phyloP scores from a whole-genome alignment of 495 filamentous ascomycete genomes.

The Bryoglossum gracile region DNA sequence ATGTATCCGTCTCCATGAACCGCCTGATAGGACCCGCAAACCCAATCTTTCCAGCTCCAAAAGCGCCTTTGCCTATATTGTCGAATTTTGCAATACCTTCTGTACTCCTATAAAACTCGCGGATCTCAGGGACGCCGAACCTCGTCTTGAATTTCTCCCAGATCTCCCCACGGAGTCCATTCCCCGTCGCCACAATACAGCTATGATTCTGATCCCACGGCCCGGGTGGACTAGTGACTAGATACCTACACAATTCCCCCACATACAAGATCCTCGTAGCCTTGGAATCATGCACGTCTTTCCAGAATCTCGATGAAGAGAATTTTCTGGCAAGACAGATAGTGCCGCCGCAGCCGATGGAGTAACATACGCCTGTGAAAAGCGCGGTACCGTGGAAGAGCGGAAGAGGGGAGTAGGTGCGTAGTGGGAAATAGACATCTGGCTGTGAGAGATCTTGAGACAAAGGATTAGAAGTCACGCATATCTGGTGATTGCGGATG shows the following conservation, averaged over 20 bases:
- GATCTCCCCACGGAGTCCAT: conserved; percentile 22
- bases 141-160: conserved; percentile 24
- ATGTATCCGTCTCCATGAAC: conserved; percentile 21
- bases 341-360: conserved; percentile 35
- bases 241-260: conserved; percentile 32
- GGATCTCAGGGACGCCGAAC: conserved; percentile 21
- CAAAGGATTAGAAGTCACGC: conserved; percentile 32
- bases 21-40: conserved; percentile 21
- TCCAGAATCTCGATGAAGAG: conserved; percentile 29
- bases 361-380: conserved; percentile 31
- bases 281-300: conserved; percentile 25
- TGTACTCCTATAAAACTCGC: conserved; percentile 24
- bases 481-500: conserved; percentile 18
- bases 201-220: conserved; percentile 21
- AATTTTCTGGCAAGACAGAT: conserved; percentile 36
- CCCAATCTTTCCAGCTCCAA: conserved; percentile 22
- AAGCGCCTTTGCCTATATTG: conserved; percentile 13
- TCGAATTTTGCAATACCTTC: conserved; percentile 25
- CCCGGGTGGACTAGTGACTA: conserved; percentile 13
- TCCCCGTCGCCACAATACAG: conserved; percentile 23
- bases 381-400: conserved; percentile 25
- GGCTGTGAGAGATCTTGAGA: conserved; percentile 32
- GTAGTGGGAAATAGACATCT: conserved; percentile 36
- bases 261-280: conserved; percentile 34
- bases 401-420: conserved; percentile 23